Evolutionary conservation across 805 yeast species (phyloP).

Genomic region (Myxozyma nipponensis): DNA sequence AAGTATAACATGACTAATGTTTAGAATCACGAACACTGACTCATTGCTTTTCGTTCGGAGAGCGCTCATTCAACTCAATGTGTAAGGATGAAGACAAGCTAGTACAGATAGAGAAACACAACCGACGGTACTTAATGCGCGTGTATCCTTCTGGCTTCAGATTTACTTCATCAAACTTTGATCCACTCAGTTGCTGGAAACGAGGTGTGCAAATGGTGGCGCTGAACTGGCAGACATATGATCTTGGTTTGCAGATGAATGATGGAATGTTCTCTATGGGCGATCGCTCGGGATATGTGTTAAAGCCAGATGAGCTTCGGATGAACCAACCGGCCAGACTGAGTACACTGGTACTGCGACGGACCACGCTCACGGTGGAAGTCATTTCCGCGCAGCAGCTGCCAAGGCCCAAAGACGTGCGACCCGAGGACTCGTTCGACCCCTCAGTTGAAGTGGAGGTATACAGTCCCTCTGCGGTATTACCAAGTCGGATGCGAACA

Average conservation of each 20-base stretch:
- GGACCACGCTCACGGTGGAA: constrained; percentile 5
- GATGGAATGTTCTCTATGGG: constrained; percentile 71
- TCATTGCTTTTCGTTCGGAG: constrained; percentile 86
- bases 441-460: constrained; percentile 64
- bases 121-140: constrained; percentile 68
- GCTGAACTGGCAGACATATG: constrained; percentile 93
- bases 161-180: constrained; percentile 73
- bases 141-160: constrained; percentile 82
- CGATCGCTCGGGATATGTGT: constrained; percentile 64
- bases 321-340: constrained; percentile 1
- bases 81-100: constrained; percentile 55
- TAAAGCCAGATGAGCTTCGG: constrained; percentile 59
- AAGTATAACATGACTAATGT: background rate
- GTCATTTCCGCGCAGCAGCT: constrained; percentile 81
- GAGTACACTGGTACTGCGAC: background rate
- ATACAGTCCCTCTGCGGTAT: constrained; percentile 10
- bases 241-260: constrained; percentile 82
- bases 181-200: constrained; percentile 76
- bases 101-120: constrained; percentile 67
- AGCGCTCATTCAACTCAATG: constrained; percentile 61
- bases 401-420: constrained; percentile 61
- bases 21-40: constrained; percentile 67
- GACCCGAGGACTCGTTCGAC: constrained; percentile 46
- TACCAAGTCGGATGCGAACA: constrained; percentile 31
- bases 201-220: constrained; percentile 93